phyloP scores from a whole-genome alignment of 192 early-diverging fungal genomes.

The Oehlia diaphana region DNA sequence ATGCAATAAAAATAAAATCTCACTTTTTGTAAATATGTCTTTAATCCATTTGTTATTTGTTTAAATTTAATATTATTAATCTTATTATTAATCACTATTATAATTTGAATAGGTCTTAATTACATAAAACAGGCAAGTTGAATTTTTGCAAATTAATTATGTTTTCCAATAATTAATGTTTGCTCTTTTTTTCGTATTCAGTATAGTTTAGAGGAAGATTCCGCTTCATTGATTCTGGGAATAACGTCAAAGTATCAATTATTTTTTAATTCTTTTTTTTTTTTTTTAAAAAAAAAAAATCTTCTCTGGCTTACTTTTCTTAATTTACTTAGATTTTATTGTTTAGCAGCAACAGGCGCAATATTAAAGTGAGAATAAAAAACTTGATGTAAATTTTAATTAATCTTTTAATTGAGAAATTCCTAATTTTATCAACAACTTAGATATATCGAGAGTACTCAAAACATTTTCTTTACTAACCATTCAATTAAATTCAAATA shows the following conservation, averaged over 20 bases:
- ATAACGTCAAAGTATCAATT: constrained; percentile 47
- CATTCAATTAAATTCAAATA: constrained; percentile 61
- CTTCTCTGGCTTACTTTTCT: no score
- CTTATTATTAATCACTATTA: not conserved
- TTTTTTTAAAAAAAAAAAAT: no score
- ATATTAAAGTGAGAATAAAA: constrained; percentile 43
- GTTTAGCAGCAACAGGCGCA: constrained; percentile 55
- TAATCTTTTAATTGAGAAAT: not conserved
- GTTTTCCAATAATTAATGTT: not conserved
- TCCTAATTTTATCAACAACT: not conserved
- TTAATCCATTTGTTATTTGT: no score
- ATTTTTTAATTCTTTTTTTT: not conserved
- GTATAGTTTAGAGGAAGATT: constrained; percentile 52
- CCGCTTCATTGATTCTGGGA: constrained; percentile 40
- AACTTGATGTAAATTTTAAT: not conserved
- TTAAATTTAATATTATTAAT: no score
- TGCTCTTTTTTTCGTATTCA: constrained; percentile 24
- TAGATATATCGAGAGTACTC: constrained; percentile 50
- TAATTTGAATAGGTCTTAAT: constrained; percentile 22
- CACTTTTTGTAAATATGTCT: no score
- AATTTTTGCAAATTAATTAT: not conserved
- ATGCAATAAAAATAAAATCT: no score
- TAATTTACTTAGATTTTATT: constrained; percentile 42
- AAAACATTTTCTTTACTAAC: constrained; percentile 51
- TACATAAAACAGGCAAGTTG: constrained; percentile 10